Evolutionary conservation across 345 rosid species (phyloP).

Genomic region (Acer negundo): DNA sequence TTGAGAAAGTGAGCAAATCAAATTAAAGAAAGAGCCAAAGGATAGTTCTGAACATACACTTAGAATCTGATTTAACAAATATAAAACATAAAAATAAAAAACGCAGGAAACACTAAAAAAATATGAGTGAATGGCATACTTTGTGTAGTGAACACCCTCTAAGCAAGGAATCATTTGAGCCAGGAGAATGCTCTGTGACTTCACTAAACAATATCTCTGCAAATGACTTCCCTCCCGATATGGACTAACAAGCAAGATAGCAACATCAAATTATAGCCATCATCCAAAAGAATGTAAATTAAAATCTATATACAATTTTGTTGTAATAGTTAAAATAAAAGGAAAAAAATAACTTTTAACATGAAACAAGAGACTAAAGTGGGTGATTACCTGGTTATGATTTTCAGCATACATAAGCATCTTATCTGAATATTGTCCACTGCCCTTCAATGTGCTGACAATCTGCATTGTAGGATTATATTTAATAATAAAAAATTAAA

Average conservation of each 20-base stretch:
- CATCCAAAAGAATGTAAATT: slow-evolving; percentile 17
- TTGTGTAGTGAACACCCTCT: slow-evolving; percentile 76
- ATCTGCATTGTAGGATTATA: slow-evolving; percentile 50
- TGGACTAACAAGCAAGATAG: slow-evolving; percentile 54
- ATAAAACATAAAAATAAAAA: background rate
- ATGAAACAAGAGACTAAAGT: slow-evolving; percentile 19
- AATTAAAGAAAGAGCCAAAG: slow-evolving; percentile 12
- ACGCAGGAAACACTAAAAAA: slow-evolving; percentile 10
- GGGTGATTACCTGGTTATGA: slow-evolving; percentile 76
- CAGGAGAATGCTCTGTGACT: slow-evolving; percentile 49
- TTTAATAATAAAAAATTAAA: background rate
- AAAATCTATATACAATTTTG: slow-evolving; percentile 13
- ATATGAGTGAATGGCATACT: slow-evolving; percentile 36
- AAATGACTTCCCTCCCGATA: slow-evolving; percentile 91
- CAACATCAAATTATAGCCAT: slow-evolving; percentile 10
- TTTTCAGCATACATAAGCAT: slow-evolving; percentile 84
- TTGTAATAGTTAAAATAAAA: slow-evolving; percentile 10
- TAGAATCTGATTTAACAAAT: background rate
- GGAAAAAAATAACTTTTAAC: background rate
- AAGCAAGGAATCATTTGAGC: slow-evolving; percentile 44
- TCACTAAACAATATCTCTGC: slow-evolving; percentile 83
- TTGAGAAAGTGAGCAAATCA: slow-evolving; percentile 2
- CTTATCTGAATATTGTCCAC: slow-evolving; percentile 66
- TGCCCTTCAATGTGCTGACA: slow-evolving; percentile 69
- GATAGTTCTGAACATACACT: background rate